These are phyloP conservation scores for Heritiera fomes DNA, from an alignment of 345 rosid genomes.

Conservation along the genomic window DNA sequence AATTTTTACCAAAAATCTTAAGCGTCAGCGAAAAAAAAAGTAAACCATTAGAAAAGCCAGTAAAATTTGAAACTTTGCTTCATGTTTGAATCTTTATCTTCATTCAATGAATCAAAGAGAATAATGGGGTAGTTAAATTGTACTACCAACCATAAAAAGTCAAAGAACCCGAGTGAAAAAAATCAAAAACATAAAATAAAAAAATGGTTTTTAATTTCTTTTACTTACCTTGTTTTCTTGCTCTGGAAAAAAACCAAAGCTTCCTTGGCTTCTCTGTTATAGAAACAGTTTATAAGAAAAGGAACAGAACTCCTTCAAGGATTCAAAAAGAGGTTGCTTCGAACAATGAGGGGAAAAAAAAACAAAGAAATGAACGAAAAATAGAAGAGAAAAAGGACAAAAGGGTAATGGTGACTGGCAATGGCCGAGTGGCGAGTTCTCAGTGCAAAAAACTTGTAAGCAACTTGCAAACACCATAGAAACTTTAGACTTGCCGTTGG, in stretches of 20 bases:
- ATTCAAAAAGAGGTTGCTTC: background rate
- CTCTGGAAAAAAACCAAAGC: background rate
- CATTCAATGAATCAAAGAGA: constrained; percentile 14
- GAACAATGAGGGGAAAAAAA: background rate
- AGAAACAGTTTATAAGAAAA: background rate
- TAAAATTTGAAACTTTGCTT: constrained; percentile 1
- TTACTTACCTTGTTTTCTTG: background rate
- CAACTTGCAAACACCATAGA: background rate
- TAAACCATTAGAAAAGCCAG: background rate
- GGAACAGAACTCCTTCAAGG: background rate
- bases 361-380: background rate
- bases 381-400: background rate
- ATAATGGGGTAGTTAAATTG: background rate
- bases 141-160: background rate
- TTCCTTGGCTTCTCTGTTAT: background rate
- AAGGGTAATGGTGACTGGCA: background rate
- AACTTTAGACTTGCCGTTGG: background rate
- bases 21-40: background rate
- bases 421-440: constrained; percentile 1
- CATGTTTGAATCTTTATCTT: constrained; percentile 15
- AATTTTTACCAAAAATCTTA: constrained; percentile 6
- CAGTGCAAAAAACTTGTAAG: constrained; percentile 6
- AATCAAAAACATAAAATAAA: background rate
- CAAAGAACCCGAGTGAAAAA: background rate
- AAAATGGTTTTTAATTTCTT: background rate